Evolutionary conservation across 2,329 filamentous ascomycete species (phyloP), one percentile per base, ranked within the genome.

Genomic region (Alternaria arborescens): DNA sequence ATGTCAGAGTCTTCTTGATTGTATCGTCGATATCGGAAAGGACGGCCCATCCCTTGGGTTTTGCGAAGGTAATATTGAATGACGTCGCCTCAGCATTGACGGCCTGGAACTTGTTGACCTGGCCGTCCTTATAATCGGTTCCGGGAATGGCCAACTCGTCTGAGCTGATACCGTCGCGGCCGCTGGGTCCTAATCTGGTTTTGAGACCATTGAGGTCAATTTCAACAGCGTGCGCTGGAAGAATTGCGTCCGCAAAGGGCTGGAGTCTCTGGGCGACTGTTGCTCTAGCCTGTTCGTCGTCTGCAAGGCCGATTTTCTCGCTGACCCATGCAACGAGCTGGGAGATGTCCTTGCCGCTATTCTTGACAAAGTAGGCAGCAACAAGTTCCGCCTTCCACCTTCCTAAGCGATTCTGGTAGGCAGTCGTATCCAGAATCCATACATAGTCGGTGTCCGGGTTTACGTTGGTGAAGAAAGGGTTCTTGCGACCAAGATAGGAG

Each of bases 1-100:
- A 87, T 0, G 94, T 97, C 77, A 91, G 84, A 0, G 94, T 97
- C 67, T 94, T 82, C 79, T 98, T 97, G 82, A 98, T 97, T 0
- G 94, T 97, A 79, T 98, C 94, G 74, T 98, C 95, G 67, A 98
- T 87, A 71, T 98, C 94, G 40, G 91, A 94, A 65, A 97, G 89
- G 12, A 98, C 81, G 12, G 87, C 88, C 93, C 93, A 97, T 8
- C 94, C 94, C 48, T 91, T 87, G 0, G 90, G 87, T 18, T 87
- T 88, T 0, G 91, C 91, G 71, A 91, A 93, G 18, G 88, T 85
- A 0, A 92, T 97, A 61, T 86, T 86, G 84, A 91, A 89, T 41
- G 87, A 80, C 12, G 84, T 82, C 1, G 84, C 71, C 52, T 73
- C 64, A 0, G 74, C 71, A 41, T 74, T 66, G 64, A 77, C 58